Percentiles rank a stretch among this genome's conserved stretches.
Conservation (phyloP, 192 early-diverging fungal species). For the Coemansia sp. region DNA sequence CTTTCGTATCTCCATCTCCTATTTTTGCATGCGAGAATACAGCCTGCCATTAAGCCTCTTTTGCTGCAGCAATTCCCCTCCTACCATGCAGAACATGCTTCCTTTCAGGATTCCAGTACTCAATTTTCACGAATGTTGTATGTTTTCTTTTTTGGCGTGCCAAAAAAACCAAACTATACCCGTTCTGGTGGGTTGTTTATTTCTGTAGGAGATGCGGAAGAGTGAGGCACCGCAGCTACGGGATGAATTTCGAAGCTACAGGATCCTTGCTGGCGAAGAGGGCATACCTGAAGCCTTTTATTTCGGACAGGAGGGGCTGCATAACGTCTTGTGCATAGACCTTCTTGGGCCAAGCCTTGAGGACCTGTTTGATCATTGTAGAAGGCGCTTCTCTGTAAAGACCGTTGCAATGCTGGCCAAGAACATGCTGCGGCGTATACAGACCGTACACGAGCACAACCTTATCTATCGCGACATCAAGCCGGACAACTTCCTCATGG, state of each 20-base stretch:
- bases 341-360: conserved; percentile 91
- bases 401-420: conserved; percentile 97
- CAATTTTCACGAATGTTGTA: background rate
- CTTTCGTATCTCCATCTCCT: too few relatives aligned
- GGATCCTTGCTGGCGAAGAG: conserved; percentile 79
- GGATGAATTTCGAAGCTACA: conserved; percentile 95
- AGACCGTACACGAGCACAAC: conserved; percentile 92
- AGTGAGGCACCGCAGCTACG: conserved; percentile 95
- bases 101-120: conserved; percentile 2
- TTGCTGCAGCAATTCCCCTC: too few relatives aligned
- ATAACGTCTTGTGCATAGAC: conserved; percentile 94
- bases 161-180: background rate
- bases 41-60: too few relatives aligned
- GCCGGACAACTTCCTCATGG: conserved; percentile 97
- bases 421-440: conserved; percentile 86
- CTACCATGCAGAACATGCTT: background rate
- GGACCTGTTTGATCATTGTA: conserved; percentile 95
- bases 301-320: conserved; percentile 96
- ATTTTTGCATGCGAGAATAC: too few relatives aligned
- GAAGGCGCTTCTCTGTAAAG: conserved; percentile 86
- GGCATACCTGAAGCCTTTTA: conserved; percentile 92
- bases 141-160: background rate
- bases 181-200: background rate
- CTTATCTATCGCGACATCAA: conserved; percentile 98
- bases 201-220: conserved; percentile 79